Evolutionary conservation across 805 yeast genomes (phyloP).

Genomic region (Starmerella riodocensis): DNA sequence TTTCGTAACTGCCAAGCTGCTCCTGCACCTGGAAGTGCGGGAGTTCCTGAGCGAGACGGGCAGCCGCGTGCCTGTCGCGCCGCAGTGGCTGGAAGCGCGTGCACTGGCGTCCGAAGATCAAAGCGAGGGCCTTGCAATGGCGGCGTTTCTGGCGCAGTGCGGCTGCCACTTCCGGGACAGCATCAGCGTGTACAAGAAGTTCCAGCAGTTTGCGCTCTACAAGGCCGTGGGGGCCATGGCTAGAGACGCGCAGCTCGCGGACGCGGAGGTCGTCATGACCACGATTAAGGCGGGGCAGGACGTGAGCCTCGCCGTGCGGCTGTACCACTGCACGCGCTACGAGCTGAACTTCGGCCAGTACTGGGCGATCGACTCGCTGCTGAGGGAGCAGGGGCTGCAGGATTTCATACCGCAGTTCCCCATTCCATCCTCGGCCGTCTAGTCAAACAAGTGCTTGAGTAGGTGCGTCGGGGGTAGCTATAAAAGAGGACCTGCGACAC

Average conservation of each 20-base stretch:
- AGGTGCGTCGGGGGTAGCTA: too few relatives aligned
- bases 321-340: slow-evolving; percentile 1
- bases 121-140: too few relatives aligned
- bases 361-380: slow-evolving; percentile 2
- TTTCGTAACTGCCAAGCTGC: slow-evolving; percentile 20
- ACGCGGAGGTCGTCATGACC: slow-evolving; percentile 5
- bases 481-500: too few relatives aligned
- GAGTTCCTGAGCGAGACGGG: slow-evolving; percentile 31
- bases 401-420: too few relatives aligned
- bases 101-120: too few relatives aligned
- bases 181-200: slow-evolving; percentile 4
- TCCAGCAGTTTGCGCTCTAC: slow-evolving; percentile 4
- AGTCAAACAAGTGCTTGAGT: too few relatives aligned
- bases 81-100: too few relatives aligned
- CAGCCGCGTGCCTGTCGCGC: not conserved
- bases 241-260: slow-evolving; percentile 3
- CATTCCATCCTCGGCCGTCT: too few relatives aligned
- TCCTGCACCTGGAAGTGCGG: slow-evolving; percentile 47
- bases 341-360: slow-evolving; percentile 2
- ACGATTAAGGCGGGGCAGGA: slow-evolving; percentile 12
- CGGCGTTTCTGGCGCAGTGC: slow-evolving; percentile 22
- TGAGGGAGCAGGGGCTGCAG: slow-evolving; percentile 4
- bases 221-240: slow-evolving; percentile 9
- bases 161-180: slow-evolving; percentile 18
- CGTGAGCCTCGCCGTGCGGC: slow-evolving; percentile 6